A percentile compares a stretch with the other conserved stretches of the same genome.
Evolutionary conservation across 352 stramenopile genomes (phyloP).

Genomic region (Elongisporangium anandrum): DNA sequence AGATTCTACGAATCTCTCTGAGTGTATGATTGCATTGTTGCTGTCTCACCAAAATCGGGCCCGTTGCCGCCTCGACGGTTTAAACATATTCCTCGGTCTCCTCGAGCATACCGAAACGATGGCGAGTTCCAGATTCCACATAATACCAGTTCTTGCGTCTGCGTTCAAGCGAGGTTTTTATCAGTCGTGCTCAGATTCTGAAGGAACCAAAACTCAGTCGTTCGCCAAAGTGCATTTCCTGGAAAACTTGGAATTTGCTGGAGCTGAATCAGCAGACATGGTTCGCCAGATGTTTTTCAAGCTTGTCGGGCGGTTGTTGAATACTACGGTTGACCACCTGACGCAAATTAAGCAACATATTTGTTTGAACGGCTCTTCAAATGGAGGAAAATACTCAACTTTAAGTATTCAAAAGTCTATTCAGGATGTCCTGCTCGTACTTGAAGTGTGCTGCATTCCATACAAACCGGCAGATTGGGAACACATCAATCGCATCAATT

Average conservation of each 20-base stretch:
- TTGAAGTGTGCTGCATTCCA: constrained; percentile 80
- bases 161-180: constrained; percentile 55
- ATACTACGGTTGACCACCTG: constrained; percentile 33
- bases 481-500: constrained; percentile 47
- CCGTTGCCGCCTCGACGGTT: constrained; percentile 44
- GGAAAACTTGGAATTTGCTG: constrained; percentile 65
- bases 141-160: constrained; percentile 69
- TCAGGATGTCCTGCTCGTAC: constrained; percentile 64
- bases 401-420: constrained; percentile 43
- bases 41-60: constrained; percentile 43
- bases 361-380: constrained; percentile 8
- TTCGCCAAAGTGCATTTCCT: constrained; percentile 77
- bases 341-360: constrained; percentile 30
- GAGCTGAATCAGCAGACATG: constrained; percentile 23
- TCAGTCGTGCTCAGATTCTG: neutral
- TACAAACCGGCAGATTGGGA: constrained; percentile 63
- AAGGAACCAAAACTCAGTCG: constrained; percentile 5
- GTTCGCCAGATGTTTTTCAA: constrained; percentile 69
- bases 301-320: constrained; percentile 51
- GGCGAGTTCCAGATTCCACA: constrained; percentile 53
- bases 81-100: constrained; percentile 62
- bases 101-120: constrained; percentile 51
- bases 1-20: constrained; percentile 21
- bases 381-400: constrained; percentile 13
- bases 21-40: constrained; percentile 45